Percentiles rank a stretch among this genome's conserved stretches.
Conservation (phyloP, 2,329 filamentous ascomycete genomes). For the Alternaria alternata region DNA sequence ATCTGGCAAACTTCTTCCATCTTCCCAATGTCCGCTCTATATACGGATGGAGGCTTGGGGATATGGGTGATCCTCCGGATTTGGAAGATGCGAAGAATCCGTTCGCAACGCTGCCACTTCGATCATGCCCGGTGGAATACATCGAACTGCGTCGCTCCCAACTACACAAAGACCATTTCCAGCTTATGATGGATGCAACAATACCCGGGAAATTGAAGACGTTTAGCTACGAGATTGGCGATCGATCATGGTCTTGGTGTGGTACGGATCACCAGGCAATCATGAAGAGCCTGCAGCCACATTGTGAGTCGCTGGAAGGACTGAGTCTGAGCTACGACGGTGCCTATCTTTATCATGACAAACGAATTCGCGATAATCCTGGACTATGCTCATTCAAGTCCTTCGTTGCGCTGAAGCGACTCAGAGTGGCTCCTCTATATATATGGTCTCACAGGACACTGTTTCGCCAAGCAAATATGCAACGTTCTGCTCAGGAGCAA, state of each 20-base stretch:
- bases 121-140: background rate
- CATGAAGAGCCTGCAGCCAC: background rate
- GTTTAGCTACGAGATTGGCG: background rate
- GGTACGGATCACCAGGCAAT: background rate
- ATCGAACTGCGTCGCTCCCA: background rate
- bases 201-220: conserved; percentile 2
- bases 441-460: background rate
- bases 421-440: background rate
- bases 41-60: background rate
- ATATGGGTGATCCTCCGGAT: background rate
- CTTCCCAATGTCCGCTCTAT: background rate
- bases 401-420: background rate
- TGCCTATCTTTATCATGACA: background rate
- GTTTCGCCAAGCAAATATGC: background rate
- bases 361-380: background rate
- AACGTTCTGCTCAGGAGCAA: background rate
- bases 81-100: background rate
- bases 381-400: background rate
- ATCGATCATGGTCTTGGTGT: background rate
- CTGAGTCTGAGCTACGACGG: background rate
- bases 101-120: background rate
- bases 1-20: background rate
- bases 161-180: background rate
- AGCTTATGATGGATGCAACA: background rate
- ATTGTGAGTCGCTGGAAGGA: background rate